phyloP scores from a whole-genome alignment of 345 rosid genomes.

The Garcia nutans region DNA sequence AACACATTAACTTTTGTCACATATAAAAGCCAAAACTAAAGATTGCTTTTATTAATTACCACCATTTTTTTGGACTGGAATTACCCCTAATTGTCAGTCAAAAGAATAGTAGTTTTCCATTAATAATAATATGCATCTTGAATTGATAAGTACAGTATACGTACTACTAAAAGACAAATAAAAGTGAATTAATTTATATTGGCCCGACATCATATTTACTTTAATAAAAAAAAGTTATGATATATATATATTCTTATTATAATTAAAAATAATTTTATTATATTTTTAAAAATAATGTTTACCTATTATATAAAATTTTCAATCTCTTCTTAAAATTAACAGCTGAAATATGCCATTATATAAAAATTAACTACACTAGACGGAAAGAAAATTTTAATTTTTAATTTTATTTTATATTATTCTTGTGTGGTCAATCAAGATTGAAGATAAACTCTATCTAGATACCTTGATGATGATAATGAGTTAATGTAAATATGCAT shows the following conservation, averaged over 20 bases:
- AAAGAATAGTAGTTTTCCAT: background rate
- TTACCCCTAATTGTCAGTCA: too few relatives aligned
- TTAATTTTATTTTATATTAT: too few relatives aligned
- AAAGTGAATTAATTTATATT: background rate
- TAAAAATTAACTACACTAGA: background rate
- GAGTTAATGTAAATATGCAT: constrained; percentile 26
- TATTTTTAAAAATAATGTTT: too few relatives aligned
- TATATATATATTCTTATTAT: background rate
- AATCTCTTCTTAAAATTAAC: too few relatives aligned
- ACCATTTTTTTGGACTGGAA: too few relatives aligned
- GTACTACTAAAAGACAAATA: background rate
- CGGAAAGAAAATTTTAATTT: background rate
- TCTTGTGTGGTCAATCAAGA: constrained; percentile 22
- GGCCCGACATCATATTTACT: constrained; percentile 33
- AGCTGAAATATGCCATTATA: too few relatives aligned
- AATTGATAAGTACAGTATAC: background rate
- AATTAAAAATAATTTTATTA: too few relatives aligned
- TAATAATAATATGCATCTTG: background rate
- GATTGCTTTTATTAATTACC: too few relatives aligned
- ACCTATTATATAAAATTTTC: background rate
- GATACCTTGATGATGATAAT: background rate
- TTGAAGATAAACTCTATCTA: constrained; percentile 27
- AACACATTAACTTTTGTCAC: too few relatives aligned
- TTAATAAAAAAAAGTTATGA: constrained; percentile 33
- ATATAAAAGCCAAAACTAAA: too few relatives aligned